A percentile compares a stretch with the other conserved stretches of the same genome.
Conservation (phyloP, 1,284 basidiomycete genomes). For the Dichomitus squalens region DNA sequence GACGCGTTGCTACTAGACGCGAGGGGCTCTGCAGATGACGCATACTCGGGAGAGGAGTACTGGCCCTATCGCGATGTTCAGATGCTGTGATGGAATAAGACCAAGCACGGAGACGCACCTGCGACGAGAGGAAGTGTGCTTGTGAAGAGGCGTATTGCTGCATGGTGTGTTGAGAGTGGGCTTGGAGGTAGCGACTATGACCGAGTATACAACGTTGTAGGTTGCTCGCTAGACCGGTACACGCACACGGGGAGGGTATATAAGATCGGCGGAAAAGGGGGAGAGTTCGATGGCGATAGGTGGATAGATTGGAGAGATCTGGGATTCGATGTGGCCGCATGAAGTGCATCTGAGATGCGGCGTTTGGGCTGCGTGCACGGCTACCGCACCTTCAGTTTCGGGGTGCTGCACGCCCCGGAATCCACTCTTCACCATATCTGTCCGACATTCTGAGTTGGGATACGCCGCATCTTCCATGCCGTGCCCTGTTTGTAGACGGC, state of each 20-base stretch:
- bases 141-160: neutral
- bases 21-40: neutral
- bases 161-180: neutral
- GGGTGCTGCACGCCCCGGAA: slow-evolving; percentile 10
- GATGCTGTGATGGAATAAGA: neutral
- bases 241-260: neutral
- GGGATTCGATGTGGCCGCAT: neutral
- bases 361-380: slow-evolving; percentile 19
- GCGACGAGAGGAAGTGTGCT: neutral
- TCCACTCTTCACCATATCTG: neutral
- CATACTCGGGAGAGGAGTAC: neutral
- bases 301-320: slow-evolving; percentile 16
- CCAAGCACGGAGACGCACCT: neutral
- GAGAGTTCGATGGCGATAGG: neutral
- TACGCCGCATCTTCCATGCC: slow-evolving; percentile 7
- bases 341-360: slow-evolving; percentile 26
- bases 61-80: neutral
- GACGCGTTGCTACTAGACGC: neutral
- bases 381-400: slow-evolving; percentile 12
- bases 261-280: neutral
- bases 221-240: too few relatives aligned
- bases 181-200: too few relatives aligned
- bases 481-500: neutral
- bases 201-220: too few relatives aligned
- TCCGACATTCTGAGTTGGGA: neutral